Base-by-base conservation (phyloP, 169 alveolate species). In the Sarcocystis neurona region DNA sequence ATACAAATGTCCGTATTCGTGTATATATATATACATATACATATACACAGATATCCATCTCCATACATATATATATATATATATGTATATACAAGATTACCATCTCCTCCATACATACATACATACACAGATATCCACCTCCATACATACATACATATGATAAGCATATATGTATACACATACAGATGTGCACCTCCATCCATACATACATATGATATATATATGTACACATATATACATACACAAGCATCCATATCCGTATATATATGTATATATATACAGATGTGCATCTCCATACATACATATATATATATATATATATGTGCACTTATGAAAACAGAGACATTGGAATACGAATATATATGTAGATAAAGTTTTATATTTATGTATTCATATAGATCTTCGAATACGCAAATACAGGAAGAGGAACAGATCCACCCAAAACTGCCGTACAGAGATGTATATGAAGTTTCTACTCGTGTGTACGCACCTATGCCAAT, bases 21-120 rank as follows among this genome's bases (percentile, higher is more conserved):
- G 80, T 72, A 72, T 72, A 12, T 15, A 72, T 15, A 23, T 23
- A 72, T 72, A 15, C 53, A 72, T 23, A 72, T 72, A 72, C 53
- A 41, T 20, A 37, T 23, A 41, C n/a, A n/a, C 53, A 15, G 43
- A 23, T 23, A 23, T 12, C 70, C 12, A 20, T 23, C 80, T 20
- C 80, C 53, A 23, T 72, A 72, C 53, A 23, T 34, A 23, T 72
- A 72, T 37, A 12, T 72, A 41, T 72, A 12, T 72, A 41, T 72
- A 23, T 15, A 72, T 72, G 32, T 23, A 34, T 15, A 23, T 15
- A 72, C 12, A 72, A 37, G 23, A 12, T 15, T 72, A 72, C 23
- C 80, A 15, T 72, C 23, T 34, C 80, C 70, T 72, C 70, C 23
- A 23, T 41, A 72, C 53, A 72, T 12, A 72, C 47, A 70, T 70